phyloP scores from a whole-genome alignment of 495 filamentous ascomycete species.

The Trichoderma parareesei region DNA sequence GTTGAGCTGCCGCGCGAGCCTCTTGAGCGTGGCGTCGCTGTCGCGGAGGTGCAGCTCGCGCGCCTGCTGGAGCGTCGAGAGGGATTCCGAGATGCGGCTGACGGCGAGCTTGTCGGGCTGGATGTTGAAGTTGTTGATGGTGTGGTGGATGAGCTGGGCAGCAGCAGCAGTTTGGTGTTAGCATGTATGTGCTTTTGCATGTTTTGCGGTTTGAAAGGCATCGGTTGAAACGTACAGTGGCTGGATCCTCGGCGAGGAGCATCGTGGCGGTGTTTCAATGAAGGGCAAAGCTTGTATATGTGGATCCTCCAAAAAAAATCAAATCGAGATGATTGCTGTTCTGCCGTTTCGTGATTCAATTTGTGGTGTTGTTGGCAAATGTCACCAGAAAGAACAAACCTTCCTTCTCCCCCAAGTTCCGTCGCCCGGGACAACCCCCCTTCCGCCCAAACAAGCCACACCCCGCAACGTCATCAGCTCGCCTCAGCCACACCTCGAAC shows the following conservation, averaged over 20 bases:
- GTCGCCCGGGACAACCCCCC: conserved; percentile 2
- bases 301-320: background rate
- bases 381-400: too few species aligned
- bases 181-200: background rate
- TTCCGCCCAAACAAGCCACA: background rate
- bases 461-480: background rate
- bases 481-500: background rate
- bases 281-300: background rate
- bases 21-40: conserved; percentile 60
- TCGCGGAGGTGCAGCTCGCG: conserved; percentile 69
- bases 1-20: conserved; percentile 62
- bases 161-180: background rate
- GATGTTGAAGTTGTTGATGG: conserved; percentile 91
- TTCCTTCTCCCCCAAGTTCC: background rate
- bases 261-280: conserved; percentile 45
- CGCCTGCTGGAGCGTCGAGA: conserved; percentile 67
- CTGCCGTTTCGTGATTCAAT: too few species aligned
- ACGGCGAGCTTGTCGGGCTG: conserved; percentile 76
- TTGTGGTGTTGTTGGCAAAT: too few species aligned
- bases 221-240: conserved; percentile 48
- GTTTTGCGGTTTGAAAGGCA: background rate
- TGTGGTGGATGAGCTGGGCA: conserved; percentile 74
- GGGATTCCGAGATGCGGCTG: conserved; percentile 75
- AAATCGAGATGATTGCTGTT: too few species aligned
- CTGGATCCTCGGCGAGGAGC: conserved; percentile 95